These are phyloP conservation scores for Cicer chorassanicum DNA, from an alignment of 306 rosid species.

Conservation along the genomic window DNA sequence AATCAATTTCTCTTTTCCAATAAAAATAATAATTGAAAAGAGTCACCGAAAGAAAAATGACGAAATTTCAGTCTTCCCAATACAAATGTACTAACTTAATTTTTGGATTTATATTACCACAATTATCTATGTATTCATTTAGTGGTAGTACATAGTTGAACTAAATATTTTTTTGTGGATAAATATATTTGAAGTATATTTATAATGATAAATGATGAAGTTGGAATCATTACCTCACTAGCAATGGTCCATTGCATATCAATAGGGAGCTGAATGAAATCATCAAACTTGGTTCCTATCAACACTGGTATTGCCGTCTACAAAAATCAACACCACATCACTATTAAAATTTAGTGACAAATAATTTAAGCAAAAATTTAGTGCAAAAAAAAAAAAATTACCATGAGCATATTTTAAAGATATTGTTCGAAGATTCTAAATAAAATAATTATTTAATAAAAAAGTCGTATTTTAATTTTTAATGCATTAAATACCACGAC, in stretches of 20 bases:
- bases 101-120: too few species aligned
- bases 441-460: too few species aligned
- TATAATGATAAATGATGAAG: slow-evolving; percentile 1
- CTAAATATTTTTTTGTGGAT: too few species aligned
- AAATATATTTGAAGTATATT: not conserved
- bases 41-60: not conserved
- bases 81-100: not conserved
- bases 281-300: slow-evolving; percentile 94
- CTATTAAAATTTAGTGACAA: slow-evolving; percentile 26
- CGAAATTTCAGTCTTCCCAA: not conserved
- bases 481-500: too few species aligned
- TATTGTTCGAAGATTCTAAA: too few species aligned
- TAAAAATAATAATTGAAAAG: not conserved
- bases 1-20: not conserved
- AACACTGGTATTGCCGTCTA: slow-evolving; percentile 90
- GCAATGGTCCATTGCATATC: slow-evolving; percentile 98
- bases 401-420: too few species aligned
- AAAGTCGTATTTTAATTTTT: too few species aligned
- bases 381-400: not conserved
- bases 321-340: slow-evolving; percentile 36
- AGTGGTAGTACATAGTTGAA: too few species aligned
- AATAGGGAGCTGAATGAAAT: slow-evolving; percentile 94
- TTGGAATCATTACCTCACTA: slow-evolving; percentile 64
- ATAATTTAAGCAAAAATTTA: not conserved
- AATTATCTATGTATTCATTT: not conserved